Evolutionary conservation across 768 basidiomycete species (phyloP).

Genomic region (Tremella mesenterica): DNA sequence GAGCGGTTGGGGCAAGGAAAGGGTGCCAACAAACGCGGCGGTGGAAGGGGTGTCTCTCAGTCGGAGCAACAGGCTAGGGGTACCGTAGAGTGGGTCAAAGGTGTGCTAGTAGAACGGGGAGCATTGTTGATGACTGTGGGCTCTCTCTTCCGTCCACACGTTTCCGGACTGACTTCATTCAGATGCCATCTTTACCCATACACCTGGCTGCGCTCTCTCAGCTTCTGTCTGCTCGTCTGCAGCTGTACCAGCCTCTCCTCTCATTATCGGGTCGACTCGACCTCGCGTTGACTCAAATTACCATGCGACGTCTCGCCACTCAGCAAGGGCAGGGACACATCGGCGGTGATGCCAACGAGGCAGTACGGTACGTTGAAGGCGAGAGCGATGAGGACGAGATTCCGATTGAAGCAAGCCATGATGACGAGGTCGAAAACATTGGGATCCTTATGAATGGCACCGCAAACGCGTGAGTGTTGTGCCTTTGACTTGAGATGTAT

Average conservation of each 20-base stretch:
- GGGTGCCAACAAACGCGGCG: constrained; percentile 63
- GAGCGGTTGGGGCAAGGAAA: constrained; percentile 75
- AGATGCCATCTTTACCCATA: constrained; percentile 89
- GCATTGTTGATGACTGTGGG: constrained; percentile 88
- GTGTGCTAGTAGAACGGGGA: constrained; percentile 73
- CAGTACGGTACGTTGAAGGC: constrained; percentile 62
- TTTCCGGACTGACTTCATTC: not conserved
- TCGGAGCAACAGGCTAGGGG: constrained; percentile 41
- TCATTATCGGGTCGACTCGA: constrained; percentile 83
- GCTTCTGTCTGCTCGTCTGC: constrained; percentile 67
- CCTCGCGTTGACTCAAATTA: constrained; percentile 86
- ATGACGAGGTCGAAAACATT: constrained; percentile 42
- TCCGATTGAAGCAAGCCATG: constrained; percentile 27
- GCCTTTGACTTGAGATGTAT: constrained; percentile 56
- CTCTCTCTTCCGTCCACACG: constrained; percentile 12
- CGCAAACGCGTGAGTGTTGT: constrained; percentile 58
- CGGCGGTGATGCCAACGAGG: constrained; percentile 52
- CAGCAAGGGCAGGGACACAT: constrained; percentile 47
- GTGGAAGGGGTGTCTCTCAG: constrained; percentile 60
- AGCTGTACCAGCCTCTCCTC: constrained; percentile 73
- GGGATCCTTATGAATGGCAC: constrained; percentile 22
- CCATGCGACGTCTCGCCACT: constrained; percentile 68
- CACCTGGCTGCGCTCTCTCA: constrained; percentile 71
- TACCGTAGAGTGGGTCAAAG: constrained; percentile 50
- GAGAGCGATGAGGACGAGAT: constrained; percentile 55